Percentiles rank a stretch among this genome's conserved stretches.
Conservation (phyloP, 2,329 filamentous ascomycete genomes). For the Didymella keratinophila region DNA sequence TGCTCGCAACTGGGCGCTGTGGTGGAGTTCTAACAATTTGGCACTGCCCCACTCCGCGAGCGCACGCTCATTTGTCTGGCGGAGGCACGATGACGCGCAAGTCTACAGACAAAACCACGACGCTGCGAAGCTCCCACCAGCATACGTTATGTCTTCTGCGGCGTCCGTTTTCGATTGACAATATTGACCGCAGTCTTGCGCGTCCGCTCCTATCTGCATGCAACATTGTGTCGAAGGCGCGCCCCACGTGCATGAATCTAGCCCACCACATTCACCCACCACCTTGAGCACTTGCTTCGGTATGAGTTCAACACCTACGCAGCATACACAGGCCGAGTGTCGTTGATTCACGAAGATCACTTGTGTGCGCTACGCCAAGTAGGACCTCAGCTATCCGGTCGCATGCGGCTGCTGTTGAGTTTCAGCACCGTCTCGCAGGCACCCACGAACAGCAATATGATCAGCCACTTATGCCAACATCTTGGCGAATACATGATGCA, state of each 20-base stretch:
- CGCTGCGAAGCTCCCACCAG: no score
- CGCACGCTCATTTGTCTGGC: constrained; percentile 4
- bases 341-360: not conserved
- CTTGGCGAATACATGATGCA: constrained; percentile 7
- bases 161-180: not conserved
- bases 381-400: not conserved
- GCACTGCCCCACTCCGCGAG: constrained; percentile 16
- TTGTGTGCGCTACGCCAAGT: not conserved
- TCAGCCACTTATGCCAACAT: constrained; percentile 5
- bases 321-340: not conserved
- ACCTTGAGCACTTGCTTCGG: not conserved
- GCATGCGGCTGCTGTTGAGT: constrained; percentile 2
- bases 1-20: constrained; percentile 3
- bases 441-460: constrained; percentile 1
- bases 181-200: not conserved
- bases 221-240: not conserved
- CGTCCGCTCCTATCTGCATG: not conserved
- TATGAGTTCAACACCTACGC: not conserved
- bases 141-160: not conserved
- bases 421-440: constrained; percentile 18
- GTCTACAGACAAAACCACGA: constrained; percentile 2
- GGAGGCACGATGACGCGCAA: constrained; percentile 18
- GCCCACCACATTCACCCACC: not conserved
- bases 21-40: constrained; percentile 18
- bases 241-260: not conserved